Base-by-base conservation (phyloP, 2,329 filamentous ascomycete genomes). In the Thielaviopsis populi region DNA sequence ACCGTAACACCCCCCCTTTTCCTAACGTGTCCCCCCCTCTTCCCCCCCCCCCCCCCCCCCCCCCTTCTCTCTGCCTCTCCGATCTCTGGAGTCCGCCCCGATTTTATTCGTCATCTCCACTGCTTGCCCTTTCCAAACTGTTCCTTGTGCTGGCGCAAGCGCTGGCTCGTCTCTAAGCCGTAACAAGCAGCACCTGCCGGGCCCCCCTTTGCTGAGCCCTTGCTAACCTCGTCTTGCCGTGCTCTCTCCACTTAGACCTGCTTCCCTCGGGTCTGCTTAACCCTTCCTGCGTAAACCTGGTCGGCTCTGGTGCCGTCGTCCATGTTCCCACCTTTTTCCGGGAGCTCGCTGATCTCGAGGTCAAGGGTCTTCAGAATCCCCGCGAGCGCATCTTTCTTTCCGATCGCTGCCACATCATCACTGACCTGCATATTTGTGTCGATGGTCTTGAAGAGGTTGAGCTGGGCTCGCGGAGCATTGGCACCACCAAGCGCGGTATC, bases 271-370 rank as follows among this genome's bases (percentile, higher is more conserved):
- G 88, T 66, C 80, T 91, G 66, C 78, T 91, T 68, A 88, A 87
- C 71, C 84, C 86, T 6, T 76, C 77, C 53, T 88, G 82, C 72
- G 79, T 83, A 69, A 91, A 91, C 75, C 76, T 91, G 65, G 86
- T 91, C 71, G 88, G 87, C 66, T 86, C 84, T 59, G 86, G 79
- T 58, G 80, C 82, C 48, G 82, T 88, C 66, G 83, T 89, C 68
- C 82, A 89, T 73, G 79, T 87, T 69, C 69, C 67, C 63, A 70
- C 70, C 56, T 68, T 69, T 65, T 69, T 68, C 66, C 67, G 67
- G 66, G 68, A 79, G 69, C 71, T 78, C 19, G 64, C 69, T 5
- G 73, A 72, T 40, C 72, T 79, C 10, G 72, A 76, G 46, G 70
- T 70, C 22, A 75, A 77, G 69, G 73, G 72, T n/a, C 70, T 77